phyloP scores from a whole-genome alignment of 176 grass and related monocot genomes.

The Oryza longistaminata region DNA sequence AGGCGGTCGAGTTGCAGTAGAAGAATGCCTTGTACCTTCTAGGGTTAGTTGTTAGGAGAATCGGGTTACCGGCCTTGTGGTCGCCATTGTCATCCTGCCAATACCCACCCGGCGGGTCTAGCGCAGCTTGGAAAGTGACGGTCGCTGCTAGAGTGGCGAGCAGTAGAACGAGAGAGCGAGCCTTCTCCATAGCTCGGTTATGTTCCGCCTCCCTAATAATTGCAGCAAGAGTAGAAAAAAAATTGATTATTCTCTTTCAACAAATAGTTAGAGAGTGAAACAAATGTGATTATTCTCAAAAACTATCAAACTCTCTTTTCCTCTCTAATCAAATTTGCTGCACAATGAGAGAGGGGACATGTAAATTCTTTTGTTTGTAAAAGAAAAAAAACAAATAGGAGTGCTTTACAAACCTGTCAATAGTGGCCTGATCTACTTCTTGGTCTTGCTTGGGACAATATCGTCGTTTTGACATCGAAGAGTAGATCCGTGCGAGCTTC shows the following conservation, averaged over 20 bases:
- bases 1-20: slow-evolving; percentile 38
- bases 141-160: slow-evolving; percentile 39
- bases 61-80: slow-evolving; percentile 28
- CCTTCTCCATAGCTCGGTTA: slow-evolving; percentile 15
- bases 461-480: background rate
- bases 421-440: background rate
- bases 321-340: background rate
- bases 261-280: background rate
- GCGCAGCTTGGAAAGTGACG: slow-evolving; percentile 44
- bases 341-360: background rate
- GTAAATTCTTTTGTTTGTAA: too few species aligned
- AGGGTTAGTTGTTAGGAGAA: slow-evolving; percentile 10
- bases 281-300: background rate
- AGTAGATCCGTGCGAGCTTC: background rate
- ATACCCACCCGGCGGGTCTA: slow-evolving; percentile 43
- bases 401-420: background rate
- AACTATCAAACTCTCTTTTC: background rate
- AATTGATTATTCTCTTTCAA: background rate
- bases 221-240: background rate
- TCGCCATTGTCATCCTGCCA: slow-evolving; percentile 16
- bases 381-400: too few species aligned
- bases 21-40: slow-evolving; percentile 31
- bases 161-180: slow-evolving; percentile 21
- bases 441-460: background rate
- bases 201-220: background rate